phyloP scores from a whole-genome alignment of 2,329 filamentous ascomycete genomes.

The Colletotrichum cuscutae region DNA sequence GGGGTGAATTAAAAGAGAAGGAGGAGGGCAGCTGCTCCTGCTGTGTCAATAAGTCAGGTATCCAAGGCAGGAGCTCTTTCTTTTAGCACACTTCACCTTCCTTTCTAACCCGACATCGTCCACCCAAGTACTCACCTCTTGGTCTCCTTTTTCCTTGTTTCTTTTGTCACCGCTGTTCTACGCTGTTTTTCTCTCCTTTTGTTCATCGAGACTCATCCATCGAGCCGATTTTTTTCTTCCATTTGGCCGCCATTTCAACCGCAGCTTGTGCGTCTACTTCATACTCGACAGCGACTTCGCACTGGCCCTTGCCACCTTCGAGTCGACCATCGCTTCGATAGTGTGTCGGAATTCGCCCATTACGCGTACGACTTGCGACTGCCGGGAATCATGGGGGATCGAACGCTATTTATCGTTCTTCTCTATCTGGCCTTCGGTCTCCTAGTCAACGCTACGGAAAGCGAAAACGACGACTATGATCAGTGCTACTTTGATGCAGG shows the following conservation, averaged over 20 bases:
- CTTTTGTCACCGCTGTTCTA: background rate
- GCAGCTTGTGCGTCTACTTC: background rate
- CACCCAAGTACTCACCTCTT: background rate
- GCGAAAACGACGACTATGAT: constrained; percentile 12
- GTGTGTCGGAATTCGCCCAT: background rate
- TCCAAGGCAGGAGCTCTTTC: background rate
- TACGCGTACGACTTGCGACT: background rate
- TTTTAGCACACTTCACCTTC: background rate
- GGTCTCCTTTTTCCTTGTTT: background rate
- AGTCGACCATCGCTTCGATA: no score
- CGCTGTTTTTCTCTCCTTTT: background rate
- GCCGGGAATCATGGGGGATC: background rate
- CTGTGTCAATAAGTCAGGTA: background rate
- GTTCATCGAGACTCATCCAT: background rate
- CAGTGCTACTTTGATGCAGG: constrained; percentile 28
- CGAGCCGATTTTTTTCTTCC: background rate
- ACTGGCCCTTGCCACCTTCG: background rate
- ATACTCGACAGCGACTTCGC: background rate
- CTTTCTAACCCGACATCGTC: background rate
- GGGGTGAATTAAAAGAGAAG: background rate
- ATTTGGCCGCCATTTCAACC: background rate
- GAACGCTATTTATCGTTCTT: background rate
- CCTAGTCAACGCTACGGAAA: background rate
- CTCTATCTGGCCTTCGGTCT: background rate
- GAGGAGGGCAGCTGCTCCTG: background rate